These are phyloP conservation scores for Penicillium sclerotiorum DNA, from an alignment of 2,329 filamentous ascomycete species.

Conservation along the genomic window DNA sequence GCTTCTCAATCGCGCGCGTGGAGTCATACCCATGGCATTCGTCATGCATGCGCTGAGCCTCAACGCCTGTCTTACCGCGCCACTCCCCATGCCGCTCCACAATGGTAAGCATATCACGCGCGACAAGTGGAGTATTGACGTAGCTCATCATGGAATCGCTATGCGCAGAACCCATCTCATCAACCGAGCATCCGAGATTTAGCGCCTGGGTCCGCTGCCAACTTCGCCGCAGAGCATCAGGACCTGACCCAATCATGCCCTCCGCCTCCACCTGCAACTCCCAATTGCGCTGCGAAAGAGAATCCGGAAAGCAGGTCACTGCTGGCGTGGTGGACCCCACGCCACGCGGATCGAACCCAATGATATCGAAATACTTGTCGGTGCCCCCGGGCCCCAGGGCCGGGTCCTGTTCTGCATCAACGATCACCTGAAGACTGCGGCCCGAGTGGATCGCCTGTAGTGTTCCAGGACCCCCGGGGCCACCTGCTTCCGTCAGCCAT, in stretches of 20 bases:
- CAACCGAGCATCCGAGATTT: conserved; percentile 33
- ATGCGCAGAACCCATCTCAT: conserved; percentile 20
- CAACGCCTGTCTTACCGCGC: conserved; percentile 37
- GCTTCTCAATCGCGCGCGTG: conserved; percentile 22
- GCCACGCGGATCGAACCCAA: conserved; percentile 50
- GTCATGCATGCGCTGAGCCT: conserved; percentile 23
- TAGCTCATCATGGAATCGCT: conserved; percentile 32
- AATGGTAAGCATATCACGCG: conserved; percentile 40
- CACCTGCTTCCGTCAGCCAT: conserved; percentile 29
- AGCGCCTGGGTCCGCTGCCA: conserved; percentile 39
- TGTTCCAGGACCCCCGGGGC: conserved; percentile 50
- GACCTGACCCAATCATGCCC: conserved; percentile 38
- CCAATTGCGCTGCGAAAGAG: conserved; percentile 34
- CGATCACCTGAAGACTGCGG: conserved; percentile 39
- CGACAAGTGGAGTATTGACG: conserved; percentile 38
- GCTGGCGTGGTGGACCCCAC: conserved; percentile 46
- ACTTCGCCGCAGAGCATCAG: conserved; percentile 31
- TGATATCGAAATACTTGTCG: conserved; percentile 43
- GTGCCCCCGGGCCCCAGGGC: neutral
- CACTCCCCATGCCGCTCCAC: conserved; percentile 44
- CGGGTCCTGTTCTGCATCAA: conserved; percentile 37
- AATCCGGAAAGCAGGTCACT: conserved; percentile 44
- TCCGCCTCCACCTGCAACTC: conserved; percentile 38
- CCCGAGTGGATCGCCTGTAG: conserved; percentile 36
- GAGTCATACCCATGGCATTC: conserved; percentile 19